Evolutionary conservation across 2,329 filamentous ascomycete species (phyloP), one percentile per base, ranked within the genome.

Genomic region (Aotearoamyces nothofagi): DNA sequence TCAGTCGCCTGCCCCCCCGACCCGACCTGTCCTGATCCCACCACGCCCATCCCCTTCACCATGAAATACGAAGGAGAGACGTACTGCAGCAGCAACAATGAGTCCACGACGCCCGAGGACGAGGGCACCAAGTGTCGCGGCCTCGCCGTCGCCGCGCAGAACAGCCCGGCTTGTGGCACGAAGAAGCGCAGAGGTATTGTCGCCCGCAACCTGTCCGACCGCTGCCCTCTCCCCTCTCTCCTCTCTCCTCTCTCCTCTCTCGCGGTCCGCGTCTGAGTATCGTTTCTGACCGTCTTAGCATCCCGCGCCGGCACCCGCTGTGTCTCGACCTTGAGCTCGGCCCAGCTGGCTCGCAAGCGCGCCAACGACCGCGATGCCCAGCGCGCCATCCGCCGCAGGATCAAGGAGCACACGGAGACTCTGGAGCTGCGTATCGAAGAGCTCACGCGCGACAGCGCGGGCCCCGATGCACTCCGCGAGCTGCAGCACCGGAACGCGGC

Each of bases 281-380:
- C 12, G 17, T 24, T 24, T 31, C 37, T 41, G 31, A 45, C 37
- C 33, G 10, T 19, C 33, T 12, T 20, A 47, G 44, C 40, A 27
- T 45, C 44, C 17, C 41, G 45, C 22, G 45, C 43, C 64, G 67
- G 66, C 26, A 68, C 78, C 34, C 71, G 83, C 40, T 84, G 80
- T 38, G 84, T 92, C 32, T 82, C 83, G 38, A 87, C 80, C 45
- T 64, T 93, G 47, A 92, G 81, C 12, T 78, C 81, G 9, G 78
- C 82, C 38, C 84, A 93, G 55, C 68, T 93, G 33, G 80, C 78
- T 17, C 77, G 84, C 50, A 93, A 93, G 60, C 68, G 84, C 39
- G 81, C 82, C 47, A 92, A 92, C 57, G 84, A 93, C 51, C 71
- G 84, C 36, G 82, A 92, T 54, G 84, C 84, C 23, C 84, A 93